These are phyloP conservation scores for Eucalyptus curtisii DNA, from an alignment of 345 rosid genomes.

Conservation along the genomic window DNA sequence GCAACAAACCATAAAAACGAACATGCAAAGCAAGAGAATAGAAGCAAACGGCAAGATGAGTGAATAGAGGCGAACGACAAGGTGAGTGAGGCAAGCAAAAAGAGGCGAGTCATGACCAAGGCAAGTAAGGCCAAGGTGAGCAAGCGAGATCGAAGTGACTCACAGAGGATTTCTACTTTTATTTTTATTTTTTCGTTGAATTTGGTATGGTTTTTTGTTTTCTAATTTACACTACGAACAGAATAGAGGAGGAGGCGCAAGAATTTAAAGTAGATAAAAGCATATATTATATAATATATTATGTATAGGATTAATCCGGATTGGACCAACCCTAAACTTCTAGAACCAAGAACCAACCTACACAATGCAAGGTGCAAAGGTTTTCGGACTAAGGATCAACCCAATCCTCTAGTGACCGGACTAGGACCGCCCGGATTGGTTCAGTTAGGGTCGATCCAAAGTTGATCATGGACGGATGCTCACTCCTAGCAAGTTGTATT, in stretches of 20 bases:
- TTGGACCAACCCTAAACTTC: rapidly evolving
- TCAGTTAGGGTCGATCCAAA: no score
- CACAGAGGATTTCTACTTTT: no score
- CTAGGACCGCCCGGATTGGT: rapidly evolving
- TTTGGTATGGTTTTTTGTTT: no score
- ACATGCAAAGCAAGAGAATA: no score
- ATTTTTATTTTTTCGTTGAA: rapidly evolving
- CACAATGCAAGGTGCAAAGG: rapidly evolving
- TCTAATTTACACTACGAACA: no score
- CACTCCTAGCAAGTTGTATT: no score
- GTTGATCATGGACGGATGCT: no score
- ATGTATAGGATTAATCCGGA: rapidly evolving
- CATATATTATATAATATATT: no score
- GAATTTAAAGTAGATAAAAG: background rate
- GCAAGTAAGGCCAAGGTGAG: no score
- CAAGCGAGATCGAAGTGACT: no score
- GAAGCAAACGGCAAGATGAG: background rate
- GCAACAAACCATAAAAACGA: rapidly evolving
- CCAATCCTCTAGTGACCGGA: rapidly evolving
- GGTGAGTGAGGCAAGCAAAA: no score
- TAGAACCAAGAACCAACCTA: rapidly evolving
- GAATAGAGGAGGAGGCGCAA: background rate
- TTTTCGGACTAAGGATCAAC: rapidly evolving
- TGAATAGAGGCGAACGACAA: background rate
- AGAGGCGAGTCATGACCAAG: no score